Conservation (phyloP, 352 stramenopile genomes). For the Achlya hypogyna region DNA sequence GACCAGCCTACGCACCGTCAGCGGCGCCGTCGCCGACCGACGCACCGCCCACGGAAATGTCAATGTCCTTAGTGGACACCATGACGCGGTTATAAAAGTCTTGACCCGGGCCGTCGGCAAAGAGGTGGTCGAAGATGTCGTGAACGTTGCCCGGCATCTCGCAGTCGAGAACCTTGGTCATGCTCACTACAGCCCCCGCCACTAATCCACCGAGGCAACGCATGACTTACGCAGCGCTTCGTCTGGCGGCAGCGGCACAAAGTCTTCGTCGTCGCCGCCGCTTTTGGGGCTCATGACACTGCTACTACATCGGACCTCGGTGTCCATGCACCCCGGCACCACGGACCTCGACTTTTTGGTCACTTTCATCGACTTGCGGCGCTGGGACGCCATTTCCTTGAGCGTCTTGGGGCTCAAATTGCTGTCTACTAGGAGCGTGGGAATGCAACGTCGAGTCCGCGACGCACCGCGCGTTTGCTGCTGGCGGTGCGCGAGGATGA, state of each 20-base stretch:
- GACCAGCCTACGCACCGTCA: not conserved
- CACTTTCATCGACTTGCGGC: constrained; percentile 6
- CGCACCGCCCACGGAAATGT: constrained; percentile 32
- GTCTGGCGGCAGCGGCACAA: constrained; percentile 47
- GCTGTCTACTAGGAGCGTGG: constrained; percentile 2
- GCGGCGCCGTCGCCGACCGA: too few species aligned
- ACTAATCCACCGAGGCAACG: not conserved
- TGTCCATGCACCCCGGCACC: too few species aligned
- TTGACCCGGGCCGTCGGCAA: constrained; percentile 44
- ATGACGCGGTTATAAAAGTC: constrained; percentile 42
- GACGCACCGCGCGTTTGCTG: constrained; percentile 1
- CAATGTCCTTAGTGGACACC: constrained; percentile 52
- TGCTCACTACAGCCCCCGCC: constrained; percentile 26
- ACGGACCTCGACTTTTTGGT: constrained; percentile 2
- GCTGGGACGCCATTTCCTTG: constrained; percentile 21
- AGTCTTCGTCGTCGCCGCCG: constrained; percentile 42
- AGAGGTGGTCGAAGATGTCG: constrained; percentile 55
- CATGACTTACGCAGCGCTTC: constrained; percentile 24
- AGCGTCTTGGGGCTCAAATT: constrained; percentile 13
- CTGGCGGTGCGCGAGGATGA: constrained; percentile 47
- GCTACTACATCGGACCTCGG: constrained; percentile 6
- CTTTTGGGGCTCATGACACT: not conserved
- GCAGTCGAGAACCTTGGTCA: constrained; percentile 58
- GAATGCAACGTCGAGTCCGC: not conserved
- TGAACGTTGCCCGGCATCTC: constrained; percentile 55